Evolutionary conservation across 352 stramenopile species (phyloP).

Genomic region (Phytophthora cryptogea): DNA sequence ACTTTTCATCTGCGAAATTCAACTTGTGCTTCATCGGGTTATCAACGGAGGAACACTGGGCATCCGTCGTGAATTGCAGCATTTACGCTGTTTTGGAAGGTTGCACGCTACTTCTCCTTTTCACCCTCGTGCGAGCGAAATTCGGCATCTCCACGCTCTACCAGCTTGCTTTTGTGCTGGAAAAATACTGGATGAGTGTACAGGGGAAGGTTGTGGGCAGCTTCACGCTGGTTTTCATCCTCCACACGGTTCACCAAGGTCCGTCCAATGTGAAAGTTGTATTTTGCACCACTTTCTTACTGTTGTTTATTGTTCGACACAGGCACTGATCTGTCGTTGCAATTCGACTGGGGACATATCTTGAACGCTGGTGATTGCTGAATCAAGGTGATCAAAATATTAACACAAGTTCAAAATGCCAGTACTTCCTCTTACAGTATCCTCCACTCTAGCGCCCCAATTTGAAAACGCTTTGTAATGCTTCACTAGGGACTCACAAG

Average conservation of each 20-base stretch:
- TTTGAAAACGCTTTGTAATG: too few relatives aligned
- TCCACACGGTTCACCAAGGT: conserved; percentile 24
- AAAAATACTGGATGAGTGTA: conserved; percentile 36
- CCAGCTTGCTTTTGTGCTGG: conserved; percentile 38
- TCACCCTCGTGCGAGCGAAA: conserved; percentile 23
- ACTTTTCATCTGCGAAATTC: conserved; percentile 20
- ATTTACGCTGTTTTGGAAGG: conserved; percentile 25
- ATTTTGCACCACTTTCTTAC: background rate
- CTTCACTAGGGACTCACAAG: too few relatives aligned
- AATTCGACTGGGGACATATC: conserved; percentile 11
- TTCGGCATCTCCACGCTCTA: conserved; percentile 30
- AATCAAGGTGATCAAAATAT: background rate
- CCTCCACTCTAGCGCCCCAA: too few relatives aligned
- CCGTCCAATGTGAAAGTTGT: background rate
- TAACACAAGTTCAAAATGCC: background rate
- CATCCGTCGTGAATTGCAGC: conserved; percentile 8
- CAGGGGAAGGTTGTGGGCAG: conserved; percentile 32
- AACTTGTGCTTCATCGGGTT: conserved; percentile 26
- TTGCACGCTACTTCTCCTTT: conserved; percentile 20
- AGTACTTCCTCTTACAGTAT: too few relatives aligned
- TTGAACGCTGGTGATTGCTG: background rate
- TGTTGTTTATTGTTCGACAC: background rate
- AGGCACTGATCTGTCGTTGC: conserved; percentile 9
- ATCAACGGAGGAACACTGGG: background rate
- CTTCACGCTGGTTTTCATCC: conserved; percentile 34